These are phyloP conservation scores for Nadsonia commutata DNA, from an alignment of 1,139 yeast species.

Conservation along the genomic window DNA sequence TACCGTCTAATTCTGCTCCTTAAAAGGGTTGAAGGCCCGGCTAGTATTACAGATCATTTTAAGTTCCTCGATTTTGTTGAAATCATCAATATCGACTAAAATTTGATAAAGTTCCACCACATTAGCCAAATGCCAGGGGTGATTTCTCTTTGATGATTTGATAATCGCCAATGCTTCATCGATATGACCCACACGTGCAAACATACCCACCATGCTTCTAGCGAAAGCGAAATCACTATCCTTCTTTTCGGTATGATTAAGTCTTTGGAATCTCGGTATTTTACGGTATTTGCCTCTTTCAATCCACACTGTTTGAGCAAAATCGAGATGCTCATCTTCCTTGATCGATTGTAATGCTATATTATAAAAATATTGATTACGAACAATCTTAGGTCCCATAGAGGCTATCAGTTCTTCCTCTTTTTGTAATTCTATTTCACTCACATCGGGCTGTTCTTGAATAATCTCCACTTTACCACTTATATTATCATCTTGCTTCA, in stretches of 20 bases:
- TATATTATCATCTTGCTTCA: constrained; percentile 8
- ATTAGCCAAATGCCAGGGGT: neutral
- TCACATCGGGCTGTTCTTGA: constrained; percentile 9
- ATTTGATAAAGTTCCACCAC: neutral
- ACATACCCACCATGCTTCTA: neutral
- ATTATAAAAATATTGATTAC: constrained; percentile 43
- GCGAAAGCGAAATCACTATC: neutral
- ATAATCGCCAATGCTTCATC: neutral
- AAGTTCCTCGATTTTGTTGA: neutral
- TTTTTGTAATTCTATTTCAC: neutral
- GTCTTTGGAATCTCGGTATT: constrained; percentile 31
- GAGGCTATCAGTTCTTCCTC: neutral
- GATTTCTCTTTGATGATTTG: neutral
- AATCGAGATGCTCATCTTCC: constrained; percentile 33
- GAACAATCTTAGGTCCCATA: constrained; percentile 18
- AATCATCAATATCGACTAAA: neutral
- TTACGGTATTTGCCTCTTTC: constrained; percentile 67
- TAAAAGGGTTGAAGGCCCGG: neutral
- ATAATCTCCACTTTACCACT: constrained; percentile 6
- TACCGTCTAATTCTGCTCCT: no score
- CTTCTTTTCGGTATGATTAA: neutral
- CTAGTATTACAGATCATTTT: neutral
- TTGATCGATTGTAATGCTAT: constrained; percentile 56
- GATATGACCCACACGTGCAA: neutral
- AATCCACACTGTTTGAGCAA: constrained; percentile 56